Evolutionary conservation across 2,329 filamentous ascomycete species (phyloP), one percentile per base, ranked within the genome.

Genomic region (Ophiostoma ulmi): DNA sequence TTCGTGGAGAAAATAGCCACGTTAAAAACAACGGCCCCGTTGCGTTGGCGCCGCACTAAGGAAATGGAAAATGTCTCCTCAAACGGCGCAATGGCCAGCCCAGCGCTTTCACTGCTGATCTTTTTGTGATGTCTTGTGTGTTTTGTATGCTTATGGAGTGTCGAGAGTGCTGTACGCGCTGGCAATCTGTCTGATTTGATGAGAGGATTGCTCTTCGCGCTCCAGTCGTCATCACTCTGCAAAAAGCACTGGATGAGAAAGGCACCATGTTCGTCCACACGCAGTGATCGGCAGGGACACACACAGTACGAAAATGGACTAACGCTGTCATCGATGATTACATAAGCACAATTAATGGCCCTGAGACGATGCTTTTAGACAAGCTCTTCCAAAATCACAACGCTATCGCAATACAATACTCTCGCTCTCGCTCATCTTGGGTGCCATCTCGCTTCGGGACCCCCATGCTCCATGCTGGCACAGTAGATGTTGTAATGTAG

Each of bases 61-160:
- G 52, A 58, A 58, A 26, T 58, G 4, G 22, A 58, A 26, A 58
- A 31, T 26, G n/a, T 26, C 52, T 55, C n/a, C 22, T 58, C 52
- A 55, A n/a, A 44, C 41, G 48, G 48, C n/a, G 48, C 48, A 55
- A 55, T 11, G 48, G 48, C 38, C 38, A 39, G 38, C 38, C 14
- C 52, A 26, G 52, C 52, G 52, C 52, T 58, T 58, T 58, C n/a
- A 26, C 52, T 58, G 52, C 52, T 58, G 52, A 58, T 58, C 52
- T 58, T 48, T 20, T 58, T 26, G n/a, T 26, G 52, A 58, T 58
- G 22, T 26, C 52, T 26, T 13, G 8, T 10, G n/a, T 58, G 11
- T 26, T 17, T n/a, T 26, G 48, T 31, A 58, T 58, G 52, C 22
- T 58, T 26, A 26, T 13, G 5, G 10, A 58, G n/a, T 26, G 52